Evolutionary conservation across 257 asterid genomes (phyloP).

Genomic region (Echites panduratus): DNA sequence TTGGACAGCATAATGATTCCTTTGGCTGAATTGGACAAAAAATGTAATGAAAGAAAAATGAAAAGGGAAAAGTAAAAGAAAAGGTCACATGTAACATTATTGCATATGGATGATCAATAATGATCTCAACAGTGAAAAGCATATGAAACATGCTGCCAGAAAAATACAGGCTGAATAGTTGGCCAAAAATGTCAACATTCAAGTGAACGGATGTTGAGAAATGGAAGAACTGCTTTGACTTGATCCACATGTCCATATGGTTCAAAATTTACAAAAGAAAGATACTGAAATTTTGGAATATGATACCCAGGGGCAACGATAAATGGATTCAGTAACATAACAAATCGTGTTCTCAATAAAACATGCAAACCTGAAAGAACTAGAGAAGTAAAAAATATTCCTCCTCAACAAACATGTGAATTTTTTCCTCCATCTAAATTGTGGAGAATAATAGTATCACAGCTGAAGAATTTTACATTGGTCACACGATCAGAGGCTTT

Average conservation of each 20-base stretch:
- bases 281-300: not conserved
- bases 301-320: not conserved
- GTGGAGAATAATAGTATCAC: not conserved
- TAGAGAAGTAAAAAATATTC: not conserved
- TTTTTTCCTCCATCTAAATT: not conserved
- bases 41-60: not conserved
- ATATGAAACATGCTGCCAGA: not conserved
- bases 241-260: not conserved
- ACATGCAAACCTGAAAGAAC: not conserved
- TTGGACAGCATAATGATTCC: not conserved
- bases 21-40: not conserved
- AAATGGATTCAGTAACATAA: not conserved
- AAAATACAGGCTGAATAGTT: not conserved
- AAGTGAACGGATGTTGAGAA: not conserved
- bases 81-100: not conserved
- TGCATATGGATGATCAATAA: not conserved
- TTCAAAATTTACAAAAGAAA: not conserved
- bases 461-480: not conserved
- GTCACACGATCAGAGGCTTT: not conserved
- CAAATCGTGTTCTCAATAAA: not conserved
- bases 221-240: not conserved
- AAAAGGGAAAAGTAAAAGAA: not conserved
- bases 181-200: not conserved
- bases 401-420: not conserved
- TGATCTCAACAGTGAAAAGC: too few species aligned